phyloP scores from a whole-genome alignment of 352 stramenopile species.

The Globisporangium barbulae region DNA sequence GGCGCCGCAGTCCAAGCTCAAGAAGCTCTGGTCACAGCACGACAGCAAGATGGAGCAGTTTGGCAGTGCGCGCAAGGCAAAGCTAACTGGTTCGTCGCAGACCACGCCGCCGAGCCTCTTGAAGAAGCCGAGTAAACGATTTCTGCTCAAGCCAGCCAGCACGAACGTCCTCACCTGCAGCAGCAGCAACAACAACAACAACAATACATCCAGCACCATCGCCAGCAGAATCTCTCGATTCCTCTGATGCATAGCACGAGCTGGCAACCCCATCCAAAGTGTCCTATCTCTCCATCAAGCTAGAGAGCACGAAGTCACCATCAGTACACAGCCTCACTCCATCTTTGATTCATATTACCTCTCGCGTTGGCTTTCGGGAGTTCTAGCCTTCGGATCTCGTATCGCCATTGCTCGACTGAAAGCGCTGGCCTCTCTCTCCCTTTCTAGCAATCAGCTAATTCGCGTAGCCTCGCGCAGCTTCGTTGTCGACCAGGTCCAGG shows the following conservation, averaged over 20 bases:
- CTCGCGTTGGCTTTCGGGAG: background rate
- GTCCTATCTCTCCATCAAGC: no score
- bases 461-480: background rate
- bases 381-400: background rate
- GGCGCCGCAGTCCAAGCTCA: slow-evolving; percentile 6
- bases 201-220: background rate
- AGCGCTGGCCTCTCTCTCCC: background rate
- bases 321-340: background rate
- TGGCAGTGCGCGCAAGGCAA: slow-evolving; percentile 5
- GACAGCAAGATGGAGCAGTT: slow-evolving; percentile 8
- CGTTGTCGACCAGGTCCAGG: slow-evolving; percentile 13
- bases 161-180: slow-evolving; percentile 1
- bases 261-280: no score
- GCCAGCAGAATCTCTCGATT: slow-evolving; percentile 3
- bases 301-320: background rate
- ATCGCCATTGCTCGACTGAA: background rate
- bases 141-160: background rate
- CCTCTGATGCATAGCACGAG: background rate
- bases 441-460: background rate
- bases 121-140: slow-evolving; percentile 1
- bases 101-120: slow-evolving; percentile 1
- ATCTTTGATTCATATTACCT: background rate
- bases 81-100: background rate
- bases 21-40: slow-evolving; percentile 10
- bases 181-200: background rate